Conservation (phyloP, 805 yeast genomes). For the Danielozyma ontarioensis region DNA sequence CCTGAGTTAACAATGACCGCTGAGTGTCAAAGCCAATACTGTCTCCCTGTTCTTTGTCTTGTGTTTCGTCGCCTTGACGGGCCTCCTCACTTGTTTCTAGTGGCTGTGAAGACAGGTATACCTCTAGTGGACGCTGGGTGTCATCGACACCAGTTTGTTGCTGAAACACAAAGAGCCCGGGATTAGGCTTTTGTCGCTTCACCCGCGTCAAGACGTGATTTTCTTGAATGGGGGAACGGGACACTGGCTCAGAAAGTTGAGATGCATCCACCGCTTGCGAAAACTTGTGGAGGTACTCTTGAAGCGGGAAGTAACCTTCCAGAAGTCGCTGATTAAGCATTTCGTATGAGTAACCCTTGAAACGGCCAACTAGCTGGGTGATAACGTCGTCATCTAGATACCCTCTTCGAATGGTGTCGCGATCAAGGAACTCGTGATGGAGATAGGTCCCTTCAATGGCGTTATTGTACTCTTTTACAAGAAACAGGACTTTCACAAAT, state of each 20-base stretch:
- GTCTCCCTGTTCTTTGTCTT: neutral
- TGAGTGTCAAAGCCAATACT: neutral
- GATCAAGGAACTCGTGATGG: neutral
- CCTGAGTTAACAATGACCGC: neutral
- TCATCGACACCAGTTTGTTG: neutral
- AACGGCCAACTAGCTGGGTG: neutral
- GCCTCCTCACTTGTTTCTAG: too few relatives aligned
- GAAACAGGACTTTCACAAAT: neutral
- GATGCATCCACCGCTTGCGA: too few relatives aligned
- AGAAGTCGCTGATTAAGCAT: neutral
- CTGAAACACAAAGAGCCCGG: neutral
- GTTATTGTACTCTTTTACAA: neutral
- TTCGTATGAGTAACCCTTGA: neutral
- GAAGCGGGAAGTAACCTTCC: neutral
- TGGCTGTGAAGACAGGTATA: too few relatives aligned
- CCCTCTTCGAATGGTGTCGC: neutral
- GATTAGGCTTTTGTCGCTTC: neutral
- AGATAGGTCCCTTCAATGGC: neutral
- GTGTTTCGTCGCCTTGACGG: too few relatives aligned
- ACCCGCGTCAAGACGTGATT: neutral
- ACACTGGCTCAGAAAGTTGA: neutral
- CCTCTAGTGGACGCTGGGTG: neutral
- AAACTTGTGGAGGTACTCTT: neutral
- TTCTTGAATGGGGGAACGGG: neutral
- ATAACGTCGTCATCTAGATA: neutral